Percentiles rank a stretch among this genome's conserved stretches.
phyloP scores from a whole-genome alignment of 139 green algal genomes.

The Coelastrella sp. region DNA sequence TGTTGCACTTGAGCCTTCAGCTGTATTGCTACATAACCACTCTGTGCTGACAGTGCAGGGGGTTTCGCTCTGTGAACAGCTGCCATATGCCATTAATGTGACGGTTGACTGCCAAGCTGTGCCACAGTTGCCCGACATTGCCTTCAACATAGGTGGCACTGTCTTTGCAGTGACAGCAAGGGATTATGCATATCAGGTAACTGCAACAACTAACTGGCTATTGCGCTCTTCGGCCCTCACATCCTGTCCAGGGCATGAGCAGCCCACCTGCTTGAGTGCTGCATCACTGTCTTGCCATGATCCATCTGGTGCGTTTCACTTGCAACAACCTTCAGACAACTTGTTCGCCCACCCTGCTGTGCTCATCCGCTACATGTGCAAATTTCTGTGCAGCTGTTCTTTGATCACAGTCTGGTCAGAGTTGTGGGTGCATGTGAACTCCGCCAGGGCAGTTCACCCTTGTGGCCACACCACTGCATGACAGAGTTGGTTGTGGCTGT shows the following conservation, averaged over 20 bases:
- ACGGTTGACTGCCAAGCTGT: constrained; percentile 8
- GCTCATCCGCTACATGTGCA: too few relatives aligned
- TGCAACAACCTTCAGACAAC: too few relatives aligned
- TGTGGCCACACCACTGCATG: not conserved
- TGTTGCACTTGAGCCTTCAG: too few relatives aligned
- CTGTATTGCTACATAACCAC: too few relatives aligned
- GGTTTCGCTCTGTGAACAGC: constrained; percentile 1
- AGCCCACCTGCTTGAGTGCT: not conserved
- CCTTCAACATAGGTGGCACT: not conserved
- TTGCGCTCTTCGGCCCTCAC: not conserved
- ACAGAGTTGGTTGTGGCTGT: not conserved
- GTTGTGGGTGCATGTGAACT: too few relatives aligned
- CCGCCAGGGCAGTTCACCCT: too few relatives aligned
- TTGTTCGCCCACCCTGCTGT: too few relatives aligned
- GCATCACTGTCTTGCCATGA: too few relatives aligned
- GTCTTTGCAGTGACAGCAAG: not conserved
- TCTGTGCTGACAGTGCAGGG: not conserved
- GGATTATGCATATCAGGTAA: constrained; percentile 28
- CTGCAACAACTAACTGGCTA: not conserved
- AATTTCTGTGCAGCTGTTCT: too few relatives aligned
- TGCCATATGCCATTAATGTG: constrained; percentile 13
- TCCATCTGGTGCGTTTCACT: too few relatives aligned
- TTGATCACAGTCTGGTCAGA: too few relatives aligned
- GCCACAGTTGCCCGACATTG: not conserved
- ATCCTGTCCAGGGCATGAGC: not conserved